These are phyloP conservation scores for Cladosporium phlei DNA, from an alignment of 2,329 filamentous ascomycete genomes.

Conservation along the genomic window DNA sequence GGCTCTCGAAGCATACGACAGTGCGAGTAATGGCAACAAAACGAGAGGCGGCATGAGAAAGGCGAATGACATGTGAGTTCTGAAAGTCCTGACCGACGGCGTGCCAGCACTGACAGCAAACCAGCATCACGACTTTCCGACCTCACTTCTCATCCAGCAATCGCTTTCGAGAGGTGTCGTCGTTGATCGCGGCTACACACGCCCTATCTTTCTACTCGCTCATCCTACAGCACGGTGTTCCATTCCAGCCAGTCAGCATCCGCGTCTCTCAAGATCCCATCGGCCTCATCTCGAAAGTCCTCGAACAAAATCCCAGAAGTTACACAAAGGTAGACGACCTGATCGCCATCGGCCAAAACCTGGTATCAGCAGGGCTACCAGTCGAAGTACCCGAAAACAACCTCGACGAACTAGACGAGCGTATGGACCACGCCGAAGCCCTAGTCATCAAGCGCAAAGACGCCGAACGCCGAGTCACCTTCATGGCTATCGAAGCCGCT, in stretches of 20 bases:
- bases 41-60: constrained; percentile 72
- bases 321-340: constrained; percentile 73
- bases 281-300: constrained; percentile 64
- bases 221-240: constrained; percentile 72
- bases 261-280: constrained; percentile 73
- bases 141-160: constrained; percentile 51
- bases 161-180: constrained; percentile 53
- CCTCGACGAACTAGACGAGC: constrained; percentile 19
- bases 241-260: constrained; percentile 72
- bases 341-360: constrained; percentile 61
- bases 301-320: constrained; percentile 69
- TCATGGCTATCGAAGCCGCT: constrained; percentile 76
- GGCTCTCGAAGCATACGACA: constrained; percentile 70
- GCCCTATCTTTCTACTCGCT: constrained; percentile 70
- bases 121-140: constrained; percentile 61
- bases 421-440: constrained; percentile 23
- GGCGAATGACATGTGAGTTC: constrained; percentile 65
- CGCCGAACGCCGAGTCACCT: constrained; percentile 64
- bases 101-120: constrained; percentile 19
- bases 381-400: constrained; percentile 26
- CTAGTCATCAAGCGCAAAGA: constrained; percentile 21
- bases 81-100: not conserved
- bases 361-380: constrained; percentile 52
- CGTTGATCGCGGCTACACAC: constrained; percentile 68
- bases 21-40: constrained; percentile 74